Evolutionary conservation across 805 yeast genomes (phyloP).

Genomic region (Cyberlindnera euphorbiae): DNA sequence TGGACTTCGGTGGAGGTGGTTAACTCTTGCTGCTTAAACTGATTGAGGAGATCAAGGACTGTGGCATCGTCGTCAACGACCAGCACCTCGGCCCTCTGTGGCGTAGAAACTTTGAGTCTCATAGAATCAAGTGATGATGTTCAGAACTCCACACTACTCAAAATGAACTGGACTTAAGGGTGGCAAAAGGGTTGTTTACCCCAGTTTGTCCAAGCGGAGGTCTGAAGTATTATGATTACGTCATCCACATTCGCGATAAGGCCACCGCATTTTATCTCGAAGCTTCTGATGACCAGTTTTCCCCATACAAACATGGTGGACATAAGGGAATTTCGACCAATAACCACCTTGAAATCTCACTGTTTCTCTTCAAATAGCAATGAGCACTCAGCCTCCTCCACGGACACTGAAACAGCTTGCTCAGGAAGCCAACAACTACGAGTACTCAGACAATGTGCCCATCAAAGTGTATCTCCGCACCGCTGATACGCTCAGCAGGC

Average conservation of each 20-base stretch:
- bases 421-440: slow-evolving; percentile 48
- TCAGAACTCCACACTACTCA: too few relatives aligned
- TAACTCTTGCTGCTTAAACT: slow-evolving; percentile 9
- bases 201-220: too few relatives aligned
- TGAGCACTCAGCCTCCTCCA: not conserved
- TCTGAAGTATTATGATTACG: too few relatives aligned
- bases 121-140: slow-evolving; percentile 16
- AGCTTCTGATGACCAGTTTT: not conserved
- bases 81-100: slow-evolving; percentile 29
- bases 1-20: slow-evolving; percentile 10
- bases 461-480: slow-evolving; percentile 52
- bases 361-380: not conserved
- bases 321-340: too few relatives aligned
- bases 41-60: slow-evolving; percentile 29
- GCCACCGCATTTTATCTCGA: not conserved
- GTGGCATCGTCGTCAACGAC: slow-evolving; percentile 34
- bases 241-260: not conserved
- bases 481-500: slow-evolving; percentile 42
- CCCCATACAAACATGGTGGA: not conserved
- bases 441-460: slow-evolving; percentile 46
- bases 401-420: slow-evolving; percentile 32
- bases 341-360: too few relatives aligned
- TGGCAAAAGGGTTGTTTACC: not conserved
- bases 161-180: too few relatives aligned
- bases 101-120: slow-evolving; percentile 35